Evolutionary conservation across 2,329 filamentous ascomycete genomes (phyloP).

Genomic region (Fusarium buharicum): DNA sequence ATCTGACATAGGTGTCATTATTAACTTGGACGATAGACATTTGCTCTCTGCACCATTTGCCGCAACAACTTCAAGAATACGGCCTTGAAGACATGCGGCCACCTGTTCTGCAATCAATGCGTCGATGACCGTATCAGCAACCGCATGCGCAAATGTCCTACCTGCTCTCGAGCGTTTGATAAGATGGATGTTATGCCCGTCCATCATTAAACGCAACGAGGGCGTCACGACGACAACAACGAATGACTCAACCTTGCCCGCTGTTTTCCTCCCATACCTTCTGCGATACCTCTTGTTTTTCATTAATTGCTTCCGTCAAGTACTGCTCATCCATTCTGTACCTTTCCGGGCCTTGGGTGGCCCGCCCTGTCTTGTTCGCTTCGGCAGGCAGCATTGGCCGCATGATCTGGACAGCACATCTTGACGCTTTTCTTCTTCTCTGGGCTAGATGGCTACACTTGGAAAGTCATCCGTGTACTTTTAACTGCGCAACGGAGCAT

Average conservation of each 20-base stretch:
- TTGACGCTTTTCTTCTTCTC: constrained; percentile 43
- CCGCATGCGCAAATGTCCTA: constrained; percentile 93
- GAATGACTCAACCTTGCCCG: constrained; percentile 13
- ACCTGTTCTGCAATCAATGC: constrained; percentile 91
- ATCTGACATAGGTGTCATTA: neutral
- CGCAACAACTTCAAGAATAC: constrained; percentile 95
- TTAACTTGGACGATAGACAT: constrained; percentile 49
- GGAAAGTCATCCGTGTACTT: constrained; percentile 47
- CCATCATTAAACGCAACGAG: constrained; percentile 55
- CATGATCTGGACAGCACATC: constrained; percentile 31
- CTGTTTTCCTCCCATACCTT: constrained; percentile 24
- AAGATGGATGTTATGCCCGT: constrained; percentile 87
- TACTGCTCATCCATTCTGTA: constrained; percentile 29
- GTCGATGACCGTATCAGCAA: constrained; percentile 90
- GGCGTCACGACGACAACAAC: constrained; percentile 1
- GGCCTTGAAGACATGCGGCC: constrained; percentile 90
- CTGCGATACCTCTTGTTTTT: constrained; percentile 42
- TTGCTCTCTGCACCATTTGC: constrained; percentile 85
- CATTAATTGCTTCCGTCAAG: constrained; percentile 43
- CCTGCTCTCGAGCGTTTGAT: constrained; percentile 92
- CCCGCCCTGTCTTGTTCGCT: constrained; percentile 3
- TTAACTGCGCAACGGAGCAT: constrained; percentile 32
- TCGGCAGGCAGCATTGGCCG: constrained; percentile 11
- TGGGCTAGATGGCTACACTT: constrained; percentile 45
- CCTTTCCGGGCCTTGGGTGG: constrained; percentile 22